A percentile compares a stretch with the other conserved stretches of the same genome.
Conservation (phyloP, 148 eudicot genomes). For the Cornus kousa region DNA sequence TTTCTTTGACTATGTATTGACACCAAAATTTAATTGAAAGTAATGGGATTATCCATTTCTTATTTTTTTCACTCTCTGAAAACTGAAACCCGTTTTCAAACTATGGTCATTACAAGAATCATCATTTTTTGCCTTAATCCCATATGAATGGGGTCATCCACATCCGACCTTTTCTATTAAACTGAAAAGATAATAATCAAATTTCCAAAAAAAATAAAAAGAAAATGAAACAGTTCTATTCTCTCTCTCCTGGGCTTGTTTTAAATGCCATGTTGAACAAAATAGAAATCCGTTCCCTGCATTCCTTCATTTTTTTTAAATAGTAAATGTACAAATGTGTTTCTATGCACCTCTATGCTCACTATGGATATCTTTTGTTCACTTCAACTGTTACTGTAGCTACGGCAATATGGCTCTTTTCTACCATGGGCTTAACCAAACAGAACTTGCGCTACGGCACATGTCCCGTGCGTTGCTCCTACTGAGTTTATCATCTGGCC, state of each 20-base stretch:
- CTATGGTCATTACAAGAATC: neutral
- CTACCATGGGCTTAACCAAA: slow-evolving; percentile 94
- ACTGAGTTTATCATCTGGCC: slow-evolving; percentile 84
- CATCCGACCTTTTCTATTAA: neutral
- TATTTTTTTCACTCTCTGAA: too few relatives aligned
- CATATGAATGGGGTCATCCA: too few relatives aligned
- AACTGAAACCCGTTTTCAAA: too few relatives aligned
- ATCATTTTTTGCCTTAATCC: neutral
- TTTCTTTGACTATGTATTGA: slow-evolving; percentile 9
- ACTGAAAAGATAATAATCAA: neutral
- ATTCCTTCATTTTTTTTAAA: too few relatives aligned
- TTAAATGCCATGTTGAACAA: neutral
- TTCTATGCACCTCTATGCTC: neutral
- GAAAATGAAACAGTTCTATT: neutral
- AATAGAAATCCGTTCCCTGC: neutral
- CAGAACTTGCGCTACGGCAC: slow-evolving; percentile 89
- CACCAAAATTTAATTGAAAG: neutral
- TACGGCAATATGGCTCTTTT: slow-evolving; percentile 99
- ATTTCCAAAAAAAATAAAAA: too few relatives aligned
- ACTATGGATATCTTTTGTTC: slow-evolving; percentile 8
- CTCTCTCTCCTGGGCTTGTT: neutral
- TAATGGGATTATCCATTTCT: neutral
- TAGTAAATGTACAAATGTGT: neutral
- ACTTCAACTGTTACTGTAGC: slow-evolving; percentile 41
- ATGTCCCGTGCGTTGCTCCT: slow-evolving; percentile 93